A percentile compares a stretch with the other conserved stretches of the same genome.
Conservation (phyloP, 1,139 yeast species). For the Hansenula sp. region DNA sequence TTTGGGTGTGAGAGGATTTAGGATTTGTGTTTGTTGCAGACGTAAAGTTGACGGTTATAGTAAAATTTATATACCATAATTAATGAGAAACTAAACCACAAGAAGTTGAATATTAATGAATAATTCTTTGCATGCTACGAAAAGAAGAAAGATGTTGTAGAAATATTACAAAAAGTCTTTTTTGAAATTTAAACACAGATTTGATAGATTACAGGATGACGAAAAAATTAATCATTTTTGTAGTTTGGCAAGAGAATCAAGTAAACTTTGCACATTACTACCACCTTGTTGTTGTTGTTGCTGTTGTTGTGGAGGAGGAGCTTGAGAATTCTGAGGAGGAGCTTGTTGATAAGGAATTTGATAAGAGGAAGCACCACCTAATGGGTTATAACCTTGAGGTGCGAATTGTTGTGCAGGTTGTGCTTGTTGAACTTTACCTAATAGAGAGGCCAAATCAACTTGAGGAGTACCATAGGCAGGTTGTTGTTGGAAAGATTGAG, state of each 20-base stretch:
- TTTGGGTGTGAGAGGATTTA: slow-evolving; percentile 69
- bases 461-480: neutral
- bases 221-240: neutral
- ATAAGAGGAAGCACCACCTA: neutral
- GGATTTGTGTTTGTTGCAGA: slow-evolving; percentile 84
- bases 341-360: neutral
- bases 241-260: slow-evolving; percentile 32
- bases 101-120: no score
- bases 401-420: slow-evolving; percentile 6
- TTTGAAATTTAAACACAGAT: no score
- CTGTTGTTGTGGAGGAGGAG: slow-evolving; percentile 1
- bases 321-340: slow-evolving; percentile 3
- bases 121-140: no score
- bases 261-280: slow-evolving; percentile 26
- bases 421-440: slow-evolving; percentile 3
- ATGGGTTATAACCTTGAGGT: slow-evolving; percentile 1
- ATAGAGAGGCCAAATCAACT: neutral
- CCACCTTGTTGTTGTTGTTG: slow-evolving; percentile 3
- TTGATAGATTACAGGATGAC: no score
- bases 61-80: slow-evolving; percentile 47
- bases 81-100: neutral
- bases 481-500: slow-evolving; percentile 10
- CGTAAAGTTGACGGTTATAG: slow-evolving; percentile 59
- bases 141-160: no score
- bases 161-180: no score